A percentile compares a stretch with the other conserved stretches of the same genome.
Evolutionary conservation across 2,329 filamentous ascomycete genomes (phyloP).

Genomic region (Nemania sp.): DNA sequence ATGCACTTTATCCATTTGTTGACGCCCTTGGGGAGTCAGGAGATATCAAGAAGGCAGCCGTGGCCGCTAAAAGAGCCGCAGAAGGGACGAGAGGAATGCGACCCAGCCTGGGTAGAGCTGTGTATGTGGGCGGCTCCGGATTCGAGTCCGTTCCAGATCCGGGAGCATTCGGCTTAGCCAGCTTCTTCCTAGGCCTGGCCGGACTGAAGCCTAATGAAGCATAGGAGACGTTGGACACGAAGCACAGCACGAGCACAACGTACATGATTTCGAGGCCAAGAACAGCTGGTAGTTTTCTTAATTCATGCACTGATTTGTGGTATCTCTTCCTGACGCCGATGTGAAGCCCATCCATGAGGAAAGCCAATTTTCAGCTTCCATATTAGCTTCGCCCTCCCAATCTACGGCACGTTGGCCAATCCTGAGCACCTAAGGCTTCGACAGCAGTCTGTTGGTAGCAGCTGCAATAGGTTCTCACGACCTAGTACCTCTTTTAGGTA

Average conservation of each 20-base stretch:
- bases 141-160: constrained; percentile 68
- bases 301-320: constrained; percentile 30
- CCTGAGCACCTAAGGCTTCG: constrained; percentile 4
- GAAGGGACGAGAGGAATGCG: constrained; percentile 90
- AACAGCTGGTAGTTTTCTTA: constrained; percentile 19
- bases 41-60: constrained; percentile 72
- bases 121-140: constrained; percentile 79
- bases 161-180: constrained; percentile 75
- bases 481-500: constrained; percentile 15
- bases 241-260: constrained; percentile 3
- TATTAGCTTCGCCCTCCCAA: constrained; percentile 3
- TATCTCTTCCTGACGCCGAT: constrained; percentile 32
- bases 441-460: neutral
- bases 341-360: constrained; percentile 20
- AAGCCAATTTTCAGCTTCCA: constrained; percentile 17
- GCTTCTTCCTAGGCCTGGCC: constrained; percentile 80
- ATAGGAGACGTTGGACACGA: constrained; percentile 41
- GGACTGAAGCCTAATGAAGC: constrained; percentile 52
- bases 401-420: constrained; percentile 12
- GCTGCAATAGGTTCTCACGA: constrained; percentile 8
- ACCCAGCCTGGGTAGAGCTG: constrained; percentile 80
- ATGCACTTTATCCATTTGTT: constrained; percentile 88
- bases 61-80: constrained; percentile 74
- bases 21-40: constrained; percentile 68
- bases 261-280: constrained; percentile 21